phyloP scores from a whole-genome alignment of 257 asterid genomes.

The Solanum virginianum region DNA sequence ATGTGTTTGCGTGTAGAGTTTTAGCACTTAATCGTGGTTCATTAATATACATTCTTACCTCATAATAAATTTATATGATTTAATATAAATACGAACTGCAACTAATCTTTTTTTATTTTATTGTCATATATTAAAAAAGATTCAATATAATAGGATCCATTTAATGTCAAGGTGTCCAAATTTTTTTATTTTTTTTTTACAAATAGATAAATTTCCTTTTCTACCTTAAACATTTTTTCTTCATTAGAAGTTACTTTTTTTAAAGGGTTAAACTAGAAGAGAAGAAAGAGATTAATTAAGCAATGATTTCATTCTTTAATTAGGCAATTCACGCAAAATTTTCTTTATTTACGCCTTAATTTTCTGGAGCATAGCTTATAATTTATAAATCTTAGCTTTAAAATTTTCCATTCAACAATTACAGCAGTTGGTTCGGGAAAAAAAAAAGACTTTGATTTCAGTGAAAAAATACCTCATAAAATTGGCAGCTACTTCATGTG shows the following conservation, averaged over 20 bases:
- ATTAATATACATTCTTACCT: neutral
- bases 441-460: neutral
- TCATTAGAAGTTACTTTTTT: neutral
- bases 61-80: neutral
- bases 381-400: neutral
- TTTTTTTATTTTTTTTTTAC: neutral
- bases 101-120: neutral
- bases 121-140: too few relatives aligned
- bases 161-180: neutral
- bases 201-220: neutral
- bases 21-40: neutral
- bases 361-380: neutral
- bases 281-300: neutral
- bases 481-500: neutral
- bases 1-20: neutral
- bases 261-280: neutral
- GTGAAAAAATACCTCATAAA: neutral
- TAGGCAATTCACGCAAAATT: neutral
- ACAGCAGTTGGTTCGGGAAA: neutral
- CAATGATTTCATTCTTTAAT: neutral
- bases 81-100: rapidly evolving
- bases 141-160: neutral
- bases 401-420: neutral
- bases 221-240: neutral
- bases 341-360: neutral